Conservation (phyloP, 208 protist species). For the Acanthamoeba royreba region DNA sequence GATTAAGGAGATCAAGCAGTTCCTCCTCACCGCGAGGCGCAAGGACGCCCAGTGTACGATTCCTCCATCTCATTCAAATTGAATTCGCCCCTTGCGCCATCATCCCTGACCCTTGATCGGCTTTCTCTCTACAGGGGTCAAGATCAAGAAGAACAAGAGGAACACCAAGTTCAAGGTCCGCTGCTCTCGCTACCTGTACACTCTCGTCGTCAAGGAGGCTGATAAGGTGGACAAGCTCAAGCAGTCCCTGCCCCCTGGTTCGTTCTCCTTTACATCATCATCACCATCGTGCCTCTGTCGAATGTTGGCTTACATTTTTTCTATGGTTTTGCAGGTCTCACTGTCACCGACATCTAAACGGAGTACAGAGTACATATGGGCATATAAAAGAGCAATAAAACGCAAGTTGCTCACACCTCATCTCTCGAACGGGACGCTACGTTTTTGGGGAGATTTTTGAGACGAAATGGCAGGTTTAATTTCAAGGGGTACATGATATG, state of each 20-base stretch:
- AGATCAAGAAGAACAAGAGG: slow-evolving; percentile 77
- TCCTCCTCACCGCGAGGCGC: slow-evolving; percentile 72
- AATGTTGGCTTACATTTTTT: not conserved
- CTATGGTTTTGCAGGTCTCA: not conserved
- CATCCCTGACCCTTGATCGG: not conserved
- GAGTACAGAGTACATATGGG: not conserved
- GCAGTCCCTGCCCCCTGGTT: slow-evolving; percentile 75
- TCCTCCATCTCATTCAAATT: not conserved
- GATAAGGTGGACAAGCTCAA: slow-evolving; percentile 79
- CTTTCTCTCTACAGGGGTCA: slow-evolving; percentile 43
- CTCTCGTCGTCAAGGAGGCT: slow-evolving; percentile 67
- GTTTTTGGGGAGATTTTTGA: no score
- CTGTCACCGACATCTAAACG: slow-evolving; percentile 26
- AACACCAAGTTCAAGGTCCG: slow-evolving; percentile 82
- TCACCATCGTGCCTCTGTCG: not conserved
- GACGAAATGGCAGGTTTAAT: not conserved
- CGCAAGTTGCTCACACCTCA: not conserved
- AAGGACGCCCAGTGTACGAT: slow-evolving; percentile 71
- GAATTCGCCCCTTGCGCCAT: not conserved
- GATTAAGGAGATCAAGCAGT: slow-evolving; percentile 80
- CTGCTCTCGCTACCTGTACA: slow-evolving; percentile 76
- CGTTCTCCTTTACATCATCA: not conserved
- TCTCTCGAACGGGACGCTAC: no score
- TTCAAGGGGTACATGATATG: not conserved
- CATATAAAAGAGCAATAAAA: slow-evolving; percentile 2